A percentile compares a stretch with the other conserved stretches of the same genome.
These are phyloP conservation scores for Phytophthora hibernalis DNA, from an alignment of 352 stramenopile genomes.

Conservation along the genomic window DNA sequence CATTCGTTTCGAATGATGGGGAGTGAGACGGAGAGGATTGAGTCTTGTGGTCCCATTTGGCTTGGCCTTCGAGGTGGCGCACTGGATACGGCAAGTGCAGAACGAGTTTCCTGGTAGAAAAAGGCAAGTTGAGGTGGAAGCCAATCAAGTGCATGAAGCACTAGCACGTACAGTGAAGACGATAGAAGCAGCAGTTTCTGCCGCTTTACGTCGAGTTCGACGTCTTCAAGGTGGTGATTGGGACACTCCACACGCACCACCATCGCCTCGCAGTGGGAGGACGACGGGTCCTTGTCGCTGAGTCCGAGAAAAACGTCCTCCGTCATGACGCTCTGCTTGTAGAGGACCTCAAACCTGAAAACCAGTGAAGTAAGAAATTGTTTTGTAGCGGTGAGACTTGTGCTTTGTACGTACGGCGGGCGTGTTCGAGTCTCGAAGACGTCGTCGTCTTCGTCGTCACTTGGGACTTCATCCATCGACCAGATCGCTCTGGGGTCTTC, in stretches of 20 bases:
- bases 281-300: conserved; percentile 86
- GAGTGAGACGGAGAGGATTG: conserved; percentile 66
- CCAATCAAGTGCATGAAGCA: neutral
- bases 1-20: conserved; percentile 83
- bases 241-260: conserved; percentile 80
- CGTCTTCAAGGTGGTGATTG: conserved; percentile 65
- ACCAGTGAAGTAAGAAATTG: neutral
- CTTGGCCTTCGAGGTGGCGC: conserved; percentile 67
- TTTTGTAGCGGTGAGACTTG: neutral
- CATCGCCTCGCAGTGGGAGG: conserved; percentile 80
- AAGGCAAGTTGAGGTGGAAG: conserved; percentile 4
- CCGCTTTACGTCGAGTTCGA: conserved; percentile 83
- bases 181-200: conserved; percentile 82
- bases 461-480: conserved; percentile 71
- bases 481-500: conserved; percentile 78
- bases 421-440: conserved; percentile 58
- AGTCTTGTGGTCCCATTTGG: conserved; percentile 70
- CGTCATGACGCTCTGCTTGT: conserved; percentile 89
- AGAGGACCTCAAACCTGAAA: conserved; percentile 81
- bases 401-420: conserved; percentile 46
- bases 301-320: conserved; percentile 87
- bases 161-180: conserved; percentile 51
- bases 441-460: conserved; percentile 81
- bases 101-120: conserved; percentile 61
- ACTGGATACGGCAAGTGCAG: conserved; percentile 82